phyloP scores from a whole-genome alignment of 331 rosid genomes.

The Acacia pycnantha region DNA sequence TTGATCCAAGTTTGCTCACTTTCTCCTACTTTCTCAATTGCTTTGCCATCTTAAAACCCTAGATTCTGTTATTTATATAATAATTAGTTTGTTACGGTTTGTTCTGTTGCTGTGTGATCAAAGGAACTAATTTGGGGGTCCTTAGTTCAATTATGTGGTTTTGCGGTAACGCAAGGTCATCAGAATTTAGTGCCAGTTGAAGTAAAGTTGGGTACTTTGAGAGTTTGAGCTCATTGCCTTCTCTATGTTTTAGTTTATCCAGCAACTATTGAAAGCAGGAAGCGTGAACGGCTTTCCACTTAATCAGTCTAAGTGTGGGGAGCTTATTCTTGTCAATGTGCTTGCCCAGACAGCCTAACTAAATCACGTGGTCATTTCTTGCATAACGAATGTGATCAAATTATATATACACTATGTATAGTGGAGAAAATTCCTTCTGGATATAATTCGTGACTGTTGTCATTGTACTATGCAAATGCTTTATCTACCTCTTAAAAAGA shows the following conservation, averaged over 20 bases:
- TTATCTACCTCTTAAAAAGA: neutral
- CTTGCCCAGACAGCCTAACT: neutral
- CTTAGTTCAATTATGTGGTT: constrained; percentile 3
- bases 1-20: constrained; percentile 35
- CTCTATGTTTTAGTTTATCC: neutral
- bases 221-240: constrained; percentile 16
- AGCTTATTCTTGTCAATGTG: neutral
- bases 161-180: neutral
- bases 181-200: neutral
- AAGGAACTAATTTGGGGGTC: neutral
- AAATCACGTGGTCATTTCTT: neutral
- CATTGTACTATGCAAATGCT: neutral
- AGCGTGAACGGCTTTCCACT: constrained; percentile 12
- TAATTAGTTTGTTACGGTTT: neutral
- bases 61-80: constrained; percentile 30
- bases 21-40: neutral
- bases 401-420: neutral
- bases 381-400: neutral
- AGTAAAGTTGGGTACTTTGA: neutral
- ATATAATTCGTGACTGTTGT: neutral
- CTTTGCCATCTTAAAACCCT: constrained; percentile 56
- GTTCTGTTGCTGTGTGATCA: neutral
- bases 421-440: neutral
- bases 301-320: neutral
- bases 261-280: neutral